Percentiles rank a stretch among this genome's conserved stretches.
Evolutionary conservation across 495 filamentous ascomycete species (phyloP).

Genomic region (Sphaerosporella brunnea): DNA sequence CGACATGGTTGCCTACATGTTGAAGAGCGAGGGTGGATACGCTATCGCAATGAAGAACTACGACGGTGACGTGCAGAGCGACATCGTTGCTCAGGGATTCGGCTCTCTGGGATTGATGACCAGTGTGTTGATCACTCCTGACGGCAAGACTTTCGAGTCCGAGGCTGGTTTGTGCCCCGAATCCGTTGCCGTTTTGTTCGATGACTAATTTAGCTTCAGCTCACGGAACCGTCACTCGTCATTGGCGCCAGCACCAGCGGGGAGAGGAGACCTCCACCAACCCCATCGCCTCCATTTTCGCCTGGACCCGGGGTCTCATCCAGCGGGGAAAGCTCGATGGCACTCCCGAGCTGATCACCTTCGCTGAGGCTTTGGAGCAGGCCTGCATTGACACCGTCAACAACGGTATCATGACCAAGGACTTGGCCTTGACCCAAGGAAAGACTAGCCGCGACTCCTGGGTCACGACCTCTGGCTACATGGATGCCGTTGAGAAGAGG

Average conservation of each 20-base stretch:
- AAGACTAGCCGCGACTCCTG: slow-evolving; percentile 63
- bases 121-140: slow-evolving; percentile 84
- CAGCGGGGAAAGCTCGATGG: slow-evolving; percentile 81
- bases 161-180: slow-evolving; percentile 44
- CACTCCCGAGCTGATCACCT: slow-evolving; percentile 72
- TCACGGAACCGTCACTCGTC: slow-evolving; percentile 93
- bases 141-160: slow-evolving; percentile 87
- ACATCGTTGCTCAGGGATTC: slow-evolving; percentile 95
- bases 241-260: slow-evolving; percentile 97
- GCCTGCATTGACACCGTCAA: slow-evolving; percentile 93
- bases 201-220: no score
- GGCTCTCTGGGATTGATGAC: slow-evolving; percentile 97
- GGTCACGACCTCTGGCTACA: slow-evolving; percentile 76
- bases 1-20: slow-evolving; percentile 99
- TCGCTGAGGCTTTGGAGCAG: slow-evolving; percentile 78
- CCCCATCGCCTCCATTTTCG: slow-evolving; percentile 96
- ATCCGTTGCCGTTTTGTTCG: no score
- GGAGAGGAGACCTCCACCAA: slow-evolving; percentile 93
- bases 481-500: slow-evolving; percentile 73
- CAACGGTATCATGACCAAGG: slow-evolving; percentile 97
- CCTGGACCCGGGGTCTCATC: slow-evolving; percentile 89
- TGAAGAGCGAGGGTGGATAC: slow-evolving; percentile 80
- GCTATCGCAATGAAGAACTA: slow-evolving; percentile 99
- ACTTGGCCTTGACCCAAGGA: slow-evolving; percentile 78
- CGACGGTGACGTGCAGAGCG: slow-evolving; percentile 96